Base-by-base conservation (phyloP, 441 rosid species). In the Flueggea neowawraea region DNA sequence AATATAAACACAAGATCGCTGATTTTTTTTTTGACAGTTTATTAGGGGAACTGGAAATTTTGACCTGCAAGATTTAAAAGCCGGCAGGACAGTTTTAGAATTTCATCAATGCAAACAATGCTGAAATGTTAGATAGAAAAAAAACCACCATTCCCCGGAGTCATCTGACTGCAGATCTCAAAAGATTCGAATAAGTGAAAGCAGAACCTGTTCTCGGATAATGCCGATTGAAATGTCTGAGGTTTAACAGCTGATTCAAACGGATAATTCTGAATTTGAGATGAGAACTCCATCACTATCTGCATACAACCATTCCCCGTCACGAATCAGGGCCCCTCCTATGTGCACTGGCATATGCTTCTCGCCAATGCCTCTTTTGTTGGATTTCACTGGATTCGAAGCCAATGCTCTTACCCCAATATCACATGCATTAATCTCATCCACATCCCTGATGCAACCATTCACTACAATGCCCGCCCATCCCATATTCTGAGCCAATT, bases 291-390 rank as follows among this genome's bases (percentile, higher is more conserved):
- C 96, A 71, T 90, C 96, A 16, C 81, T 80, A 57, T 92, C 96
- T 41, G 88, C 96, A 67, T 82, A 90, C 66, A 92, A 55, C 96
- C 96, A 90, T 62, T 92, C 96, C 17, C 94, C 90, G 3, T 89
- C 85, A 7, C 55, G 78, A 54, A 88, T 74, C 54, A 79, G 62
- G 17, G 80, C 72, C 45, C 96, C 94, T 10, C 66, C 94, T 39
- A 92, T 62, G 51, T 78, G 64, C 52, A 90, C 73, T 0, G 78
- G 65, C 10, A 78, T 82, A 62, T 82, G 82, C 77, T 78, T 90
- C 62, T 90, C 96, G 12, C 96, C 92, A 22, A 76, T 68, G n/a
- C 92, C 92, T 66, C 79, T 88, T 73, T 88, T 90, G 73, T 57
- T 72, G 31, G 92, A 78, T 75, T 90, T 93, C 68, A 82, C 47